phyloP scores from a whole-genome alignment of 2,329 filamentous ascomycete genomes.

The Xylaria sp. region DNA sequence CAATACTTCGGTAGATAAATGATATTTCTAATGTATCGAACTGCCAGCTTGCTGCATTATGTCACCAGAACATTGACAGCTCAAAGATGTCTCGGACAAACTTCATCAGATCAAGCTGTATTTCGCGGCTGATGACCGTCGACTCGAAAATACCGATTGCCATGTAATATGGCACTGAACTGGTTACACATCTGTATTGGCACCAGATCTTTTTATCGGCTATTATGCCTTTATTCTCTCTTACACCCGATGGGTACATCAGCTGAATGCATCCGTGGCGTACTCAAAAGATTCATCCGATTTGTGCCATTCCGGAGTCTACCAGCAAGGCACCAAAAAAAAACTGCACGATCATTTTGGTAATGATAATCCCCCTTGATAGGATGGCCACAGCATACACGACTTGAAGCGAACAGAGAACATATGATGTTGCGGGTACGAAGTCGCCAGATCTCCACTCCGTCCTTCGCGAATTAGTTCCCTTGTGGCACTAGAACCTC shows the following conservation, averaged over 20 bases:
- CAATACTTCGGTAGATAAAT: background rate
- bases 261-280: slow-evolving; percentile 8
- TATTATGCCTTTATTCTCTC: slow-evolving; percentile 10
- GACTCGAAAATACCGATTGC: background rate
- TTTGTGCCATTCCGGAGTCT: background rate
- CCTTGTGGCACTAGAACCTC: slow-evolving; percentile 42
- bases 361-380: background rate
- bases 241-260: background rate
- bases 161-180: background rate
- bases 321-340: background rate
- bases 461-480: slow-evolving; percentile 38
- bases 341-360: slow-evolving; percentile 9
- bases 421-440: slow-evolving; percentile 40
- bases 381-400: slow-evolving; percentile 36
- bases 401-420: slow-evolving; percentile 40
- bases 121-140: slow-evolving; percentile 1
- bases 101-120: background rate
- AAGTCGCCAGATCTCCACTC: slow-evolving; percentile 36
- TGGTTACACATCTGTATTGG: background rate
- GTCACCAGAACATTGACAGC: background rate
- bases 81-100: slow-evolving; percentile 21
- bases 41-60: background rate
- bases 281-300: slow-evolving; percentile 5
- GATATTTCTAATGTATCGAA: background rate
- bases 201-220: background rate